phyloP scores from a whole-genome alignment of 2,329 filamentous ascomycete genomes.

The Cyphellophora europaea region DNA sequence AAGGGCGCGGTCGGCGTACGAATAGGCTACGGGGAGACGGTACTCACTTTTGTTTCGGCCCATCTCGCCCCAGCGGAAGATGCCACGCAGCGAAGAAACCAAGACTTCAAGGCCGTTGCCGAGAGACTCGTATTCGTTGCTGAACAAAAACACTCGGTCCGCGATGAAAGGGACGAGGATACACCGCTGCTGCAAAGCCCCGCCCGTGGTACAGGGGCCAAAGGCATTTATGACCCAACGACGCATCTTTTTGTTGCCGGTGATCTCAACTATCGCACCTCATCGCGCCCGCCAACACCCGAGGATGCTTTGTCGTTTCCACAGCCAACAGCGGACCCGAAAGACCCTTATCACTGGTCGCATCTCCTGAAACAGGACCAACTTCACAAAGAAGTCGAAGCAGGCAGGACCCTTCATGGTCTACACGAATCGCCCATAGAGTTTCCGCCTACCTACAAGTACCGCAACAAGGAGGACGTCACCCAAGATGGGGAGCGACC shows the following conservation, averaged over 20 bases:
- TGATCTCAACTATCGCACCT: conserved; percentile 91
- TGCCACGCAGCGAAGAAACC: conserved; percentile 64
- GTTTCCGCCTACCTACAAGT: conserved; percentile 95
- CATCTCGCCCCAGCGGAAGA: conserved; percentile 86
- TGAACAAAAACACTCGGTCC: conserved; percentile 3
- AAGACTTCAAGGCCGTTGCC: conserved; percentile 81
- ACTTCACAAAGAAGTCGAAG: conserved; percentile 59
- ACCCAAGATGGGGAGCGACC: conserved; percentile 30
- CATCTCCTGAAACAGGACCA: conserved; percentile 69
- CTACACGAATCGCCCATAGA: conserved; percentile 62
- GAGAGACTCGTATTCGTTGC: conserved; percentile 63
- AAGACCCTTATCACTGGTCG: conserved; percentile 53
- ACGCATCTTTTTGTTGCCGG: conserved; percentile 79
- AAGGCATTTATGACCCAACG: conserved; percentile 59
- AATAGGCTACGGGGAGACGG: conserved; percentile 45
- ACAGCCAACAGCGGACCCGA: conserved; percentile 40
- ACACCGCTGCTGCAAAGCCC: conserved; percentile 21
- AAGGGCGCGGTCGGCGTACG: conserved; percentile 84
- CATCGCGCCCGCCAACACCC: conserved; percentile 52
- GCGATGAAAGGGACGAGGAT: conserved; percentile 35
- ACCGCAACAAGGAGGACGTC: conserved; percentile 38
- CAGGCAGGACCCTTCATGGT: conserved; percentile 66
- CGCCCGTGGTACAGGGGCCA: conserved; percentile 20
- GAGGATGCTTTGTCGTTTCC: conserved; percentile 53
- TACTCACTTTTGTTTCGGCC: conserved; percentile 77